These are phyloP conservation scores for Apiotrichum porosum DNA, from an alignment of 1,284 basidiomycete species.

Conservation along the genomic window DNA sequence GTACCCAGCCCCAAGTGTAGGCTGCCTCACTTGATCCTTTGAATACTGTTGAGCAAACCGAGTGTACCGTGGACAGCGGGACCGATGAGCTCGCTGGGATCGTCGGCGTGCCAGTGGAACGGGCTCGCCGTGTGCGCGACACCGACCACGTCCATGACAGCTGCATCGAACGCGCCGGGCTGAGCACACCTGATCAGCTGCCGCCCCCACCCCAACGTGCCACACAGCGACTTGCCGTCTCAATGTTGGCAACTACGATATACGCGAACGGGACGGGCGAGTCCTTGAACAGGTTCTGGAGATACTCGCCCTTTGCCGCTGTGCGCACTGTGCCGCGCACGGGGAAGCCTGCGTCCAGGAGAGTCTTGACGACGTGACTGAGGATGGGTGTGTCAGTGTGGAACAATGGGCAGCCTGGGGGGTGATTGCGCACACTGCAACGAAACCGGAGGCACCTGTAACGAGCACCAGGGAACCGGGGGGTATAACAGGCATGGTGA, in stretches of 20 bases:
- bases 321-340: conserved; percentile 60
- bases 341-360: conserved; percentile 39
- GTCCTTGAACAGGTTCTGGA: conserved; percentile 53
- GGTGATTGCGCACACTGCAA: conserved; percentile 39
- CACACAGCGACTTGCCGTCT: no score
- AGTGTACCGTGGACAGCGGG: conserved; percentile 63
- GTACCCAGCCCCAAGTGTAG: neutral
- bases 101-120: conserved; percentile 39
- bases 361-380: conserved; percentile 29
- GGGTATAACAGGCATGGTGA: conserved; percentile 49
- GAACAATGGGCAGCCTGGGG: no score
- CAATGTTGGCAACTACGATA: conserved; percentile 50
- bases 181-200: conserved; percentile 19
- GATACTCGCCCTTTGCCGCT: conserved; percentile 54
- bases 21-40: conserved; percentile 53
- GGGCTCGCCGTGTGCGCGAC: conserved; percentile 48
- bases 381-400: neutral
- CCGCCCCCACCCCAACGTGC: conserved; percentile 44
- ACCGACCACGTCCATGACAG: conserved; percentile 61
- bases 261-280: conserved; percentile 51
- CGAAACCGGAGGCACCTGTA: conserved; percentile 51
- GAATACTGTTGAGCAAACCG: conserved; percentile 56
- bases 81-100: conserved; percentile 54
- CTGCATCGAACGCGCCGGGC: conserved; percentile 64
- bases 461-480: conserved; percentile 50